These are phyloP conservation scores for Neofusicoccum sp. DNA, from an alignment of 2,329 filamentous ascomycete species.

Conservation along the genomic window DNA sequence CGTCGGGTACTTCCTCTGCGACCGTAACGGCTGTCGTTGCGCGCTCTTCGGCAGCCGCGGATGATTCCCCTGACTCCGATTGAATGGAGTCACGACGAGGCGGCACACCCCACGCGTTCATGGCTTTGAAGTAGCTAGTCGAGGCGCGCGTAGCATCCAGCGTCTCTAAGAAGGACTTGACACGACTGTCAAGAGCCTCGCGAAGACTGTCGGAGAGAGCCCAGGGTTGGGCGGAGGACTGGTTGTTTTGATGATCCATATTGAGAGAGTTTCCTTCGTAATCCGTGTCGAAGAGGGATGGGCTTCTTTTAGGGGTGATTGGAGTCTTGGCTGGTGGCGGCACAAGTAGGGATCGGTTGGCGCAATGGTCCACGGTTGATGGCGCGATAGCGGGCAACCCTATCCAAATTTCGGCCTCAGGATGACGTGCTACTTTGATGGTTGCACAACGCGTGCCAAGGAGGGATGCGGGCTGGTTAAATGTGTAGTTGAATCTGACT, in stretches of 20 bases:
- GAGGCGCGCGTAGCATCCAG: slow-evolving; percentile 5
- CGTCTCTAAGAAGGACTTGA: slow-evolving; percentile 9
- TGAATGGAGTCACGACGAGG: not conserved
- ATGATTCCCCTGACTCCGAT: not conserved
- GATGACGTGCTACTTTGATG: slow-evolving; percentile 1
- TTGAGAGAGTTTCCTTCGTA: not conserved
- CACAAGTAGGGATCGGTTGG: not conserved
- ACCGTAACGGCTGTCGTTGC: not conserved
- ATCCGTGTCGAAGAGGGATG: not conserved
- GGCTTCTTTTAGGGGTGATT: not conserved
- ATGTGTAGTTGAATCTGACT: not conserved
- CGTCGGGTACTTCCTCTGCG: not conserved
- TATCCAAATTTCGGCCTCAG: not conserved
- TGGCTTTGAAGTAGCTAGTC: slow-evolving; percentile 1
- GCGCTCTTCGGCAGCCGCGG: not conserved
- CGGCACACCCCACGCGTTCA: slow-evolving; percentile 10
- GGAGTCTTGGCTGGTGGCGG: not conserved
- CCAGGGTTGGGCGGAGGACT: not conserved
- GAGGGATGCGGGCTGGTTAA: not conserved
- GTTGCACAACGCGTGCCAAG: not conserved
- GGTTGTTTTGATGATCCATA: slow-evolving; percentile 11
- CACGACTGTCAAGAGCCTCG: not conserved
- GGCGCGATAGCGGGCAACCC: slow-evolving; percentile 2
- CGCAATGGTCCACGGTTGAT: slow-evolving; percentile 5
- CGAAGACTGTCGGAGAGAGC: slow-evolving; percentile 11